Evolutionary conservation across 331 rosid species (phyloP), one percentile per base, ranked within the genome.

Genomic region (Phaseolus coccineus): DNA sequence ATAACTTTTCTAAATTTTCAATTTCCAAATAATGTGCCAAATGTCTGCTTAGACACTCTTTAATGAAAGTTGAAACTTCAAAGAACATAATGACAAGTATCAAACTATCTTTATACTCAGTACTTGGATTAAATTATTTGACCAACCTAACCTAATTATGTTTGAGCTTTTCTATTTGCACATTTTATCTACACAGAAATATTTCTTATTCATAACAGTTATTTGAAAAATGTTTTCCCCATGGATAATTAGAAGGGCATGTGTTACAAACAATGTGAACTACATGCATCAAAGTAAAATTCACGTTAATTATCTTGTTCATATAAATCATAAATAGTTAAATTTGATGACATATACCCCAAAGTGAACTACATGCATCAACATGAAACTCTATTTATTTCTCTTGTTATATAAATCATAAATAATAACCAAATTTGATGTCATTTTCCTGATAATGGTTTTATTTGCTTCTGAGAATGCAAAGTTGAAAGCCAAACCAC

Each of bases 21-120:
- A 69, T 15, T 58, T 53, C 39, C 24, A 56, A 67, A 58, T 16
- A 72, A 58, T 39, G 10, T 48, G 33, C 28, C 59, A 70, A 61
- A 67, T 64, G 47, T 63, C 71, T 33, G 37, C 56, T 50, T 1
- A 80, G 57, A 25, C 63, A 68, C 68, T 77, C 46, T 47, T 69
- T 74, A 44, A 66, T 22, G 67, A 16, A 76, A 69, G 79, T 66
- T 61, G n/a, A 24, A 2, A 46, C 51, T 25, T 42, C 40, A 28
- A 16, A 61, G 16, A 46, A 82, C 33, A 69, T n/a, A 30, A 27
- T 48, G 30, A 16, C 1, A 27, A 59, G 65, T 61, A 61, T 35
- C 40, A 62, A n/a, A 72, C 19, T 48, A 44, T 61, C 47, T 12
- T 5, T 50, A 47, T 22, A 15, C 55, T 42, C 48, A 11, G 31